phyloP scores from a whole-genome alignment of 2,329 filamentous ascomycete genomes.

The Ascochyta clinopodiicola region DNA sequence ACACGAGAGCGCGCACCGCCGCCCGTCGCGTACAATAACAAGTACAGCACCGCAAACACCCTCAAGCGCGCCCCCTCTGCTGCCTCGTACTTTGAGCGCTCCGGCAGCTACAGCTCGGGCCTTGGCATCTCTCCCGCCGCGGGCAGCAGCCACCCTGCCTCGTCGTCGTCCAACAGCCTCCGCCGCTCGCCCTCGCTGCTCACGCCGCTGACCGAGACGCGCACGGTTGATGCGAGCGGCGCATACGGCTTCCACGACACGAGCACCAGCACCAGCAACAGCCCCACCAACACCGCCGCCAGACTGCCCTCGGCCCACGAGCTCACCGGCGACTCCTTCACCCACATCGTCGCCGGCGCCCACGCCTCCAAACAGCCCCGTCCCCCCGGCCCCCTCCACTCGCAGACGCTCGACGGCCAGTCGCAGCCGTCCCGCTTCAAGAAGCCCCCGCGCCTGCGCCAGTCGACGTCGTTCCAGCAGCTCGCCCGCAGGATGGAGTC shows the following conservation, averaged over 20 bases:
- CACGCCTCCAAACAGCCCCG: slow-evolving; percentile 23
- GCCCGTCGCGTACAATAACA: slow-evolving; percentile 25
- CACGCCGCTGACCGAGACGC: slow-evolving; percentile 22
- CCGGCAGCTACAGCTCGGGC: slow-evolving; percentile 12
- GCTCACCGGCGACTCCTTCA: slow-evolving; percentile 16
- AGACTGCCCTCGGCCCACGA: slow-evolving; percentile 13
- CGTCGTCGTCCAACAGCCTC: slow-evolving; percentile 11
- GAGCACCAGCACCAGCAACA: no score
- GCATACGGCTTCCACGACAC: slow-evolving; percentile 14
- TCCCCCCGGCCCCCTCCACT: slow-evolving; percentile 38
- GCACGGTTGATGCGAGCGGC: slow-evolving; percentile 23
- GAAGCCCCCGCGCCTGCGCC: slow-evolving; percentile 44
- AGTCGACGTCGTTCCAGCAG: slow-evolving; percentile 52
- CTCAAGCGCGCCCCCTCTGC: slow-evolving; percentile 28
- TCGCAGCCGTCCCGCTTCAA: slow-evolving; percentile 21
- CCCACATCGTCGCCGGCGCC: slow-evolving; percentile 10
- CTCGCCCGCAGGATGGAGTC: slow-evolving; percentile 55
- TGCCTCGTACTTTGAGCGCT: slow-evolving; percentile 27
- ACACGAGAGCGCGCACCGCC: slow-evolving; percentile 23
- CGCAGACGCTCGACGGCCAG: slow-evolving; percentile 34
- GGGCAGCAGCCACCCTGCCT: slow-evolving; percentile 11
- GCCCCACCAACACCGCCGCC: background rate
- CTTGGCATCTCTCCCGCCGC: slow-evolving; percentile 21
- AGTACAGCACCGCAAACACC: slow-evolving; percentile 9
- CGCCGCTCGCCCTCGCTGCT: slow-evolving; percentile 26